Conservation (phyloP, 202 grass and related monocot genomes). For the Carex arenaria region DNA sequence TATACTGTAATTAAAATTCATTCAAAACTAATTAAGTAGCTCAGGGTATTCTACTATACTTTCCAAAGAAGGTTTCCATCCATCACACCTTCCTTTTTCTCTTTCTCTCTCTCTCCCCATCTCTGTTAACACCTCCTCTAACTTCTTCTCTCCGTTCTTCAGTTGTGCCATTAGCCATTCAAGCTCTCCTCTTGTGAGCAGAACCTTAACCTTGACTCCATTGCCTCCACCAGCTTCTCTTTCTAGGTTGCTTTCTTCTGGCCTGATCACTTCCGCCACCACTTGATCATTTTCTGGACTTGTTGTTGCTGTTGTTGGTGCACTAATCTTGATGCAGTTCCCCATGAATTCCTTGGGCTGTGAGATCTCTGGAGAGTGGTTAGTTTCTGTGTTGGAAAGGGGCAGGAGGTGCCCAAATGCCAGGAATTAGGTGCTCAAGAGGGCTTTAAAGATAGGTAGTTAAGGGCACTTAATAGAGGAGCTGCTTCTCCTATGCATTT, state of each 20-base stretch:
- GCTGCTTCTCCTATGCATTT: not conserved
- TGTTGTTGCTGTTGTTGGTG: slow-evolving; percentile 8
- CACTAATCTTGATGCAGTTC: slow-evolving; percentile 43
- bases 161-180: slow-evolving; percentile 57
- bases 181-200: slow-evolving; percentile 57
- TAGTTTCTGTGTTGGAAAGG: slow-evolving; percentile 13
- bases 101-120: slow-evolving; percentile 37
- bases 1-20: not conserved
- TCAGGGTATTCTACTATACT: slow-evolving; percentile 62
- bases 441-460: slow-evolving; percentile 20
- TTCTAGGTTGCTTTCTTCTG: not conserved
- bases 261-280: slow-evolving; percentile 19
- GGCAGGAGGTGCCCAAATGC: slow-evolving; percentile 17
- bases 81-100: not conserved
- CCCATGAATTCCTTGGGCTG: slow-evolving; percentile 39
- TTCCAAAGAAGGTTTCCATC: slow-evolving; percentile 64
- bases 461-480: slow-evolving; percentile 22
- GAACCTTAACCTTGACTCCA: slow-evolving; percentile 52
- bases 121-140: slow-evolving; percentile 50
- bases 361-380: not conserved
- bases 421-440: slow-evolving; percentile 7
- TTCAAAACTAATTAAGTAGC: slow-evolving; percentile 1
- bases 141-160: slow-evolving; percentile 44
- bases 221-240: not conserved
- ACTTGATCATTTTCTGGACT: not conserved